phyloP scores from a whole-genome alignment of 176 grass and related monocot species.

The Cocos nucifera region DNA sequence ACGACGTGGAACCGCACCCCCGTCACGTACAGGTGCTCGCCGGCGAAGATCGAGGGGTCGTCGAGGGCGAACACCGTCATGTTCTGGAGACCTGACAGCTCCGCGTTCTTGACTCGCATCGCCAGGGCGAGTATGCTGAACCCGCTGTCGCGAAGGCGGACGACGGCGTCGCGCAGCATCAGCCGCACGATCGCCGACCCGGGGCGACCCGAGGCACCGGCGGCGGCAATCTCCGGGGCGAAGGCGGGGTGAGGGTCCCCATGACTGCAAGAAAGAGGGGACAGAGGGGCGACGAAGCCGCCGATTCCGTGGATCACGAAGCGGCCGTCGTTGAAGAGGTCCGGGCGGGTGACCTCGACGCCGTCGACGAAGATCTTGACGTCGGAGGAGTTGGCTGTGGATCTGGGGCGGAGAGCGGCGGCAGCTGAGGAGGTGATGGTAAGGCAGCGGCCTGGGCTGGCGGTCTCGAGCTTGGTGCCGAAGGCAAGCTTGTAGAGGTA shows the following conservation, averaged over 20 bases:
- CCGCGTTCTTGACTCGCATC: slow-evolving; percentile 65
- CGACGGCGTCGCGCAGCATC: slow-evolving; percentile 62
- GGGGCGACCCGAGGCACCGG: slow-evolving; percentile 3
- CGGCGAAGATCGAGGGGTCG: slow-evolving; percentile 53
- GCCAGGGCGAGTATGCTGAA: slow-evolving; percentile 60
- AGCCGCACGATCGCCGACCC: slow-evolving; percentile 30
- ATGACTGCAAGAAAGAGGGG: slow-evolving; percentile 39
- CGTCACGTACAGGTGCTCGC: slow-evolving; percentile 52
- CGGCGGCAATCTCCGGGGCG: slow-evolving; percentile 18
- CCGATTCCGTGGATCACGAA: slow-evolving; percentile 60
- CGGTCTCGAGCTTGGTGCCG: slow-evolving; percentile 37
- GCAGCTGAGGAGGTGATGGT: slow-evolving; percentile 21
- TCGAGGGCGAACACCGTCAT: slow-evolving; percentile 72
- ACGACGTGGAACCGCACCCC: slow-evolving; percentile 58
- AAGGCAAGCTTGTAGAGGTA: slow-evolving; percentile 30
- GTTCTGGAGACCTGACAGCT: slow-evolving; percentile 40
- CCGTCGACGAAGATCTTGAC: slow-evolving; percentile 48
- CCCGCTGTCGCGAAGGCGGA: slow-evolving; percentile 38
- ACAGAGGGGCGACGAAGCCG: slow-evolving; percentile 40
- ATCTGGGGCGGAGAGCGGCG: too few relatives aligned
- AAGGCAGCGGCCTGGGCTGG: slow-evolving; percentile 47
- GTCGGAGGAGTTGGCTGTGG: background rate
- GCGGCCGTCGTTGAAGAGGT: slow-evolving; percentile 64
- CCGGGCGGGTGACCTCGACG: slow-evolving; percentile 45
- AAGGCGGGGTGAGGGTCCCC: slow-evolving; percentile 1